Evolutionary conservation across 1,284 basidiomycete genomes (phyloP), one percentile per base, ranked within the genome.

Genomic region (Sanghuangporus baumii): DNA sequence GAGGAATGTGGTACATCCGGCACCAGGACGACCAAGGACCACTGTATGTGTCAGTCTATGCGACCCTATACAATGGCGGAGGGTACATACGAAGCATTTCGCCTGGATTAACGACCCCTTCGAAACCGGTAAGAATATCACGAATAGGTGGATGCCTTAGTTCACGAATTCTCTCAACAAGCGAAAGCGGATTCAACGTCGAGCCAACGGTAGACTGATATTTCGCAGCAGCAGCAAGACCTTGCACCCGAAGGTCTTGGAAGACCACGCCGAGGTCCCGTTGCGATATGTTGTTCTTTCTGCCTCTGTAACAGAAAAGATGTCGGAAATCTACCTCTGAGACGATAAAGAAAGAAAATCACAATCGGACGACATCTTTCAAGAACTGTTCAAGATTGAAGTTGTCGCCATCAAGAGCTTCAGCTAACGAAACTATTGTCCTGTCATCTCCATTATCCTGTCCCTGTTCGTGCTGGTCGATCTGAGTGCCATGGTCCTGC

Each of bases 1-100:
- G 61, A 79, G 71, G 61, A 79, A 73, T 1, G 77, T 76, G 5
- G 73, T 71, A 69, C 78, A 79, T 9, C 78, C 78, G 1, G 74
- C 67, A 38, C 75, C 75, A 14, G 78, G 78, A 11, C 74, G 70
- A 14, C 78, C 78, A 23, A 79, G 69, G 20, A 78, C 77, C 34
- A 75, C 69, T 71, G 52, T 71, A 54, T 9, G 31, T 23, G 38
- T 62, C 56, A 56, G n/a, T 34, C 9, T 37, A 14, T 6, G 12
- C 11, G n/a, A 20, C n/a, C 55, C 16, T 40, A 20, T 8, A 47
- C 18, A 43, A 43, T n/a, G 23, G 20, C 9, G 43, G 36, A 12
- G 40, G 43, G 43, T n/a, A 64, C 69, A 23, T 61, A 70, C 69
- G 63, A 6, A 74, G 67, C 77, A 79, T 78, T 68, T 79, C 76